These are phyloP conservation scores for Panicum hallii DNA, from an alignment of 202 grass and related monocot species.

Conservation along the genomic window DNA sequence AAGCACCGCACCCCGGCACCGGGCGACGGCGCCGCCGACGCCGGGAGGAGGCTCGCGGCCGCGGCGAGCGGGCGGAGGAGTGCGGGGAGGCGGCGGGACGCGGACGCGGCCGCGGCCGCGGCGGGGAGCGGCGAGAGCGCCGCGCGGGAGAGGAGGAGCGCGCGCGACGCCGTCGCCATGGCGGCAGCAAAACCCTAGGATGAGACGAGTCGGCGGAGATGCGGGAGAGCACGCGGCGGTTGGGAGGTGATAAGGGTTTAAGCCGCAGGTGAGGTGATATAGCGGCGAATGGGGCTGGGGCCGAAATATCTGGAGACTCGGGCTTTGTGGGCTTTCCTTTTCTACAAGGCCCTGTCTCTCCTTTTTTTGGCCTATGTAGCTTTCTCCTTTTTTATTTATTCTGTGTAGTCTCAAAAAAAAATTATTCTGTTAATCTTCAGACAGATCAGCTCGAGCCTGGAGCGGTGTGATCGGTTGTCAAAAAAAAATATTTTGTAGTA, in stretches of 20 bases:
- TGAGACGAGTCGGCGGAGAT: not conserved
- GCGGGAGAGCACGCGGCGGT: not conserved
- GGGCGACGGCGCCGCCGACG: not conserved
- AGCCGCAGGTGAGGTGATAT: not conserved
- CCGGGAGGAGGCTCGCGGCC: constrained; percentile 45
- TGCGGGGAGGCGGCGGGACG: constrained; percentile 15
- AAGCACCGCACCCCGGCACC: constrained; percentile 37
- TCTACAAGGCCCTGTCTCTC: not conserved
- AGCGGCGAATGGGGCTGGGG: not conserved
- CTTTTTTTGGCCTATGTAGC: not conserved
- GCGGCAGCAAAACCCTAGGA: constrained; percentile 45
- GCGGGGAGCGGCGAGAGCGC: constrained; percentile 37
- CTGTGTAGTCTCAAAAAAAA: no score
- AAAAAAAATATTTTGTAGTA: not conserved
- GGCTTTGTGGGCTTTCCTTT: not conserved
- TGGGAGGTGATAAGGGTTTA: constrained; percentile 48
- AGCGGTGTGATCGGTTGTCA: not conserved
- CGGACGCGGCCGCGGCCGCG: not conserved
- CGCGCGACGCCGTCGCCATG: constrained; percentile 52
- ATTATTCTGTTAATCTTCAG: not conserved
- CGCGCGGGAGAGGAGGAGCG: constrained; percentile 39
- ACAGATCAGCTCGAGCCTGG: not conserved
- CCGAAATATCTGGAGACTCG: not conserved
- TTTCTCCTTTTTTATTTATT: not conserved
- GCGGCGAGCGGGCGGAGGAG: constrained; percentile 46